Conservation (phyloP, 148 eudicot genomes). For the Limonium bicolor region DNA sequence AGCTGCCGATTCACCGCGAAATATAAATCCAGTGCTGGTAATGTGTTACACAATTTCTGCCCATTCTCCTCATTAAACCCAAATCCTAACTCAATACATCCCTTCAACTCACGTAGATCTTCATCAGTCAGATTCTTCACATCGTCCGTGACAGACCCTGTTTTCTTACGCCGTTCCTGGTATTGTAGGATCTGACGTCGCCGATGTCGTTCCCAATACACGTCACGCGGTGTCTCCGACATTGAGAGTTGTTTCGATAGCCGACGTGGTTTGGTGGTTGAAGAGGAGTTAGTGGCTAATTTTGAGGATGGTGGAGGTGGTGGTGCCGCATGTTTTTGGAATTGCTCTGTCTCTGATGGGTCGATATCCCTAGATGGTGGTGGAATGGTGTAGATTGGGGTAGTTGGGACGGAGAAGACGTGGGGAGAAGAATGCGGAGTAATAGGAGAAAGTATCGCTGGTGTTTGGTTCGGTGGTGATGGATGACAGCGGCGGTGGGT, state of each 20-base stretch:
- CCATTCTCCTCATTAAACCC: constrained; percentile 42
- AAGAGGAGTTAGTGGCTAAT: constrained; percentile 9
- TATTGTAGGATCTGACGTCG: constrained; percentile 20
- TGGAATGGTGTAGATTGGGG: neutral
- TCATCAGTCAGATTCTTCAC: constrained; percentile 23
- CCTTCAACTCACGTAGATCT: constrained; percentile 37
- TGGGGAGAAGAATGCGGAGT: neutral
- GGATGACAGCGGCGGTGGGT: neutral
- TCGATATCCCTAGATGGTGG: neutral
- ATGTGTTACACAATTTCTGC: constrained; percentile 21
- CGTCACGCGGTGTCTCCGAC: constrained; percentile 28
- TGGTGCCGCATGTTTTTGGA: constrained; percentile 12
- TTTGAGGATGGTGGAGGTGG: constrained; percentile 29
- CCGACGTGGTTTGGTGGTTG: too few relatives aligned
- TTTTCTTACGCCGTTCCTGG: constrained; percentile 2
- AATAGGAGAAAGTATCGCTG: neutral
- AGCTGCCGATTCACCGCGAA: constrained; percentile 45
- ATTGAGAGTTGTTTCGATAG: constrained; percentile 39
- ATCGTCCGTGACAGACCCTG: neutral
- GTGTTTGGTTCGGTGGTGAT: neutral
- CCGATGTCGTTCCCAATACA: constrained; percentile 45
- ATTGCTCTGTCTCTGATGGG: constrained; percentile 19
- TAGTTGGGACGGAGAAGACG: neutral
- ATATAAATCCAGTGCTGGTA: constrained; percentile 46
- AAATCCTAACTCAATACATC: constrained; percentile 47